Evolutionary conservation across 2,329 filamentous ascomycete species (phyloP).

Genomic region (Aspergillus oerlinghausenensis): DNA sequence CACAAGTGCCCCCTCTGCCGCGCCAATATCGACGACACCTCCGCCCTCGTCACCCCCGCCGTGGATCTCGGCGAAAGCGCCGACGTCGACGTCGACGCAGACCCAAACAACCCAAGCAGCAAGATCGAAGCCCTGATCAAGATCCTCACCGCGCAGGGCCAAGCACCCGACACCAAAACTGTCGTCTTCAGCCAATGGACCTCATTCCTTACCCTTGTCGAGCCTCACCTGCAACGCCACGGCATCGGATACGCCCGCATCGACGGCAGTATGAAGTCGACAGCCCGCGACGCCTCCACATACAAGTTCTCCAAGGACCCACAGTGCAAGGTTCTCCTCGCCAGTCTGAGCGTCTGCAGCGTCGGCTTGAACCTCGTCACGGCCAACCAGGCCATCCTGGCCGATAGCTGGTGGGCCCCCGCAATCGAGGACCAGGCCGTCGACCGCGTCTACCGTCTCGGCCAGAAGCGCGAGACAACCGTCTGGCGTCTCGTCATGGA

Average conservation of each 20-base stretch:
- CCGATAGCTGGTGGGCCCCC: conserved; percentile 88
- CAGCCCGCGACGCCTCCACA: conserved; percentile 68
- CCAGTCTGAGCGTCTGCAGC: conserved; percentile 74
- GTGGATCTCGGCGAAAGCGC: conserved; percentile 50
- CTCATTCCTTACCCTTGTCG: conserved; percentile 69
- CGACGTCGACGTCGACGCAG: conserved; percentile 48
- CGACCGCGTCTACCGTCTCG: conserved; percentile 80
- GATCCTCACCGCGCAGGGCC: conserved; percentile 67
- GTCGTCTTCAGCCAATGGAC: conserved; percentile 83
- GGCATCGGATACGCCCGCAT: conserved; percentile 66
- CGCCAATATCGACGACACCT: conserved; percentile 57
- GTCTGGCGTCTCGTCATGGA: conserved; percentile 82
- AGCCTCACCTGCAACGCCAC: conserved; percentile 59
- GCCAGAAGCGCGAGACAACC: conserved; percentile 72
- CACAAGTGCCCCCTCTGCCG: conserved; percentile 83
- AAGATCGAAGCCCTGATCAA: conserved; percentile 77
- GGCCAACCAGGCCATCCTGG: conserved; percentile 78
- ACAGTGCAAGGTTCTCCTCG: conserved; percentile 69
- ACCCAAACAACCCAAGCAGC: conserved; percentile 65
- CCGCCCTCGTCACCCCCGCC: conserved; percentile 63
- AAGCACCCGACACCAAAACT: conserved; percentile 64
- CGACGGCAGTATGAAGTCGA: conserved; percentile 72
- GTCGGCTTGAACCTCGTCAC: conserved; percentile 83
- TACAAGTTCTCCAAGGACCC: conserved; percentile 62
- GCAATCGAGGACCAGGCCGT: conserved; percentile 90